A percentile compares a stretch with the other conserved stretches of the same genome.
phyloP scores from a whole-genome alignment of 345 rosid genomes.

The Pistacia integerrima region DNA sequence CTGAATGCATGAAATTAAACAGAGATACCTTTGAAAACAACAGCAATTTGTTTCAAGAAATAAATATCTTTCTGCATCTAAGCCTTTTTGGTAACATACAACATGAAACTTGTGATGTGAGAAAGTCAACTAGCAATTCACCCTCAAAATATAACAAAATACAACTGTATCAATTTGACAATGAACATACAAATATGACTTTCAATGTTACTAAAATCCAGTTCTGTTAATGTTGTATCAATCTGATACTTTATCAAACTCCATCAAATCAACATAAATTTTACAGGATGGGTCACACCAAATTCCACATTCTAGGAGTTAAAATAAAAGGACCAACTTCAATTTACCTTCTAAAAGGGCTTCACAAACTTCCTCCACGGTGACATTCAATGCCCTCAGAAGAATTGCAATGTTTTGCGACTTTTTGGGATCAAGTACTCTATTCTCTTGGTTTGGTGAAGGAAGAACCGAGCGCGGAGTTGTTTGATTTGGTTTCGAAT shows the following conservation, averaged over 20 bases:
- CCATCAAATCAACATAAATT: background rate
- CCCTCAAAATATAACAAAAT: background rate
- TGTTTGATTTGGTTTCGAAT: constrained; percentile 50
- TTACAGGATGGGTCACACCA: background rate
- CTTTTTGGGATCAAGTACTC: constrained; percentile 93
- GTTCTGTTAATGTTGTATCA: no score
- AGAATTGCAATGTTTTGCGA: constrained; percentile 94
- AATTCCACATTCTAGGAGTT: background rate
- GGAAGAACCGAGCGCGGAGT: constrained; percentile 65
- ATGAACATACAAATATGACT: no score
- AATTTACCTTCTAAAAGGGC: constrained; percentile 87
- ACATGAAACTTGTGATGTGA: background rate
- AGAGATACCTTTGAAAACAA: background rate
- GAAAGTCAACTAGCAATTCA: background rate
- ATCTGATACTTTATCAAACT: no score
- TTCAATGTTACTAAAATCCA: no score
- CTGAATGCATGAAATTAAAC: background rate
- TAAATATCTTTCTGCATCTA: background rate
- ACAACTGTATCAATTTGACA: background rate
- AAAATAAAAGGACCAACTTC: constrained; percentile 6
- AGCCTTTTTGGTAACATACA: background rate
- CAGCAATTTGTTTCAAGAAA: background rate
- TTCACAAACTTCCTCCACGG: constrained; percentile 95
- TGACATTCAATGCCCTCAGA: constrained; percentile 88
- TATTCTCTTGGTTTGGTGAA: constrained; percentile 61